Evolutionary conservation across 257 asterid species (phyloP), one percentile per base, ranked within the genome.

Genomic region (Coffea eugenioides): DNA sequence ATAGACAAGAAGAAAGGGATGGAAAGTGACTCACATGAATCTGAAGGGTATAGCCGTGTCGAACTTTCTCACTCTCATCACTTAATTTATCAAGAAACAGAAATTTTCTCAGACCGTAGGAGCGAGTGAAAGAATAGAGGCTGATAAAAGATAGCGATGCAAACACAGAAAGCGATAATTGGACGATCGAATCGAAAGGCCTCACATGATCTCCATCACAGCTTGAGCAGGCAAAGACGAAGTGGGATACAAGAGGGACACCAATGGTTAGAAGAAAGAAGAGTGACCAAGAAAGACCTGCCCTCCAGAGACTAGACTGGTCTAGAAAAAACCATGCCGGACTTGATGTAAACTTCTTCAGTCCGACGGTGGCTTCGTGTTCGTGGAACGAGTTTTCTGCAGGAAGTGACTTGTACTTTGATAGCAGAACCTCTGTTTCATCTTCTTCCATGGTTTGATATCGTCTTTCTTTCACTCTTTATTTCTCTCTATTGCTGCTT

Each of bases 261-360:
- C 87, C 92, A n/a, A 95, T 81, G 20, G 92, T 82, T 1, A 95
- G 90, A 66, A 95, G 77, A 49, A 88, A 89, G 86, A 95, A 95
- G 49, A 95, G 76, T 1, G 97, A 92, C 98, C 99, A 95, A 0
- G 99, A 95, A 0, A 93, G 88, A 77, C 92, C 89, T 2, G 96
- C 87, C 56, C 83, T 86, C 97, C 97, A 95, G 18, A 91, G 9
- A 71, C 76, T 90, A 0, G 98, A 90, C 45, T 92, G 92, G 75
- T 95, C 99, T 2, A 93, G 88, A 71, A 92, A 93, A 5, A 93
- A 82, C 98, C 98, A 95, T 71, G 88, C 87, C 2, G 93, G 80
- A 73, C 92, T 91, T 20, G 93, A 85, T 61, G 84, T 91, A 74
- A 89, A 83, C 34, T 90, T 89, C 87, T 79, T 89, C 70, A 89